These are phyloP conservation scores for Hanseniaspora occidentalis DNA, from an alignment of 805 yeast genomes.

Conservation along the genomic window DNA sequence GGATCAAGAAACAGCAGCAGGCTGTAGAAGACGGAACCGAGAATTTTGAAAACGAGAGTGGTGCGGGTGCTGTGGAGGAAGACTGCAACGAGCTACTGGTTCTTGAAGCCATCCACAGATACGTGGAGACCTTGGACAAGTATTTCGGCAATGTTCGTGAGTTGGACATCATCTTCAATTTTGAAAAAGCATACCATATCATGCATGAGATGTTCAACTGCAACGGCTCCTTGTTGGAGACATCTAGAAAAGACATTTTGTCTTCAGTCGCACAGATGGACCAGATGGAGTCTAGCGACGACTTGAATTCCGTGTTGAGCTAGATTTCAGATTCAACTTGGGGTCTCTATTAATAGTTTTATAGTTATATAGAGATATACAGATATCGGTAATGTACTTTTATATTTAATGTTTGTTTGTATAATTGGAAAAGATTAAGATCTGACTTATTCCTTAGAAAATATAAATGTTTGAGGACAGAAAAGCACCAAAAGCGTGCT, in stretches of 20 bases:
- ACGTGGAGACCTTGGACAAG: constrained; percentile 93
- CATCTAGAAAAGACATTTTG: constrained; percentile 68
- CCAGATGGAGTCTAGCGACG: constrained; percentile 70
- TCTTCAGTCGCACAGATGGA: constrained; percentile 75
- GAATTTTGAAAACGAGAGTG: background rate
- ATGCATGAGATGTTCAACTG: constrained; percentile 72
- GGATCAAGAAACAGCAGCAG: too few relatives aligned
- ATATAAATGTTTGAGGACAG: too few relatives aligned
- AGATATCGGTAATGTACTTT: background rate
- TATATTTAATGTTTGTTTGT: background rate
- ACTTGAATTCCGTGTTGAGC: constrained; percentile 31
- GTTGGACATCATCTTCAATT: constrained; percentile 90
- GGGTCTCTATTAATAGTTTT: too few relatives aligned
- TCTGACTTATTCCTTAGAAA: too few relatives aligned
- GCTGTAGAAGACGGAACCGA: too few relatives aligned
- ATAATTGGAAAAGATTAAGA: too few relatives aligned
- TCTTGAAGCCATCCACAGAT: constrained; percentile 79
- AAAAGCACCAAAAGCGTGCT: too few relatives aligned
- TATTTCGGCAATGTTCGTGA: constrained; percentile 95
- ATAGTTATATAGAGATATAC: background rate
- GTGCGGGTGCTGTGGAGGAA: constrained; percentile 30
- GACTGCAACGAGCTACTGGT: constrained; percentile 81
- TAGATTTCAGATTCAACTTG: constrained; percentile 9
- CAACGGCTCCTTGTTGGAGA: constrained; percentile 81
- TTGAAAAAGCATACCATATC: constrained; percentile 85